Base-by-base conservation (phyloP, 192 early-diverging fungal species). In the Kickxella alabastrina region DNA sequence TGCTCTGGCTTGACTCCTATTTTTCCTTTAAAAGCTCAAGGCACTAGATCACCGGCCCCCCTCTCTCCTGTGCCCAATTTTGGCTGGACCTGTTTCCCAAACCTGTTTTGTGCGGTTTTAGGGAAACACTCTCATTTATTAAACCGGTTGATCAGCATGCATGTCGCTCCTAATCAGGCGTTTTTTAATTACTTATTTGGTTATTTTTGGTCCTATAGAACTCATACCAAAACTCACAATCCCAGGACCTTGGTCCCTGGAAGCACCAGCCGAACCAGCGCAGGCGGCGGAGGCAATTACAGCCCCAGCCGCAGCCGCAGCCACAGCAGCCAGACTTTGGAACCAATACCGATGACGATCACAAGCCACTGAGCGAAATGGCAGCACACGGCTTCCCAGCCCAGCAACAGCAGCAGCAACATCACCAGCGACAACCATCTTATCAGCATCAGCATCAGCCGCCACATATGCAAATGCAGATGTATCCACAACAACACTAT, bases 401-500 rank as follows among this genome's bases (percentile, higher is more conserved):
- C 3, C 31, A 12, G 13, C 46, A 14, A n/a, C 27, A 26, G 34
- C 46, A 26, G 19, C 55, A 12, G 47, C 32, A n/a, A 28, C 40
- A 31, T 29, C 23, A 19, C 4, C 44, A 46, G 19, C n/a, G n/a
- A n/a, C n/a, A n/a, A n/a, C n/a, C n/a, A n/a, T n/a, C n/a, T n/a
- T 42, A 34, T 27, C 42, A 57, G 26, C 54, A 57, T 8, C 54
- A 39, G 28, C 46, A 31, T 3, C 36, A 49, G 13, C 43, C 8
- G n/a, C 41, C 17, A 9, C 41, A 43, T 1, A 15, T 22, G 10
- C 24, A 10, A 26, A 29, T 23, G 44, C 51, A 62, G 28, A 44
- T 49, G 28, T 46, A 44, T 22, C 43, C 14, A n/a, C 31, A 35
- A 19, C 54, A 56, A 50, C 49, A 65, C 31, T 26, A 37, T 10